phyloP scores from a whole-genome alignment of 2,329 filamentous ascomycete genomes.

The Fonsecaea multimorphosa region DNA sequence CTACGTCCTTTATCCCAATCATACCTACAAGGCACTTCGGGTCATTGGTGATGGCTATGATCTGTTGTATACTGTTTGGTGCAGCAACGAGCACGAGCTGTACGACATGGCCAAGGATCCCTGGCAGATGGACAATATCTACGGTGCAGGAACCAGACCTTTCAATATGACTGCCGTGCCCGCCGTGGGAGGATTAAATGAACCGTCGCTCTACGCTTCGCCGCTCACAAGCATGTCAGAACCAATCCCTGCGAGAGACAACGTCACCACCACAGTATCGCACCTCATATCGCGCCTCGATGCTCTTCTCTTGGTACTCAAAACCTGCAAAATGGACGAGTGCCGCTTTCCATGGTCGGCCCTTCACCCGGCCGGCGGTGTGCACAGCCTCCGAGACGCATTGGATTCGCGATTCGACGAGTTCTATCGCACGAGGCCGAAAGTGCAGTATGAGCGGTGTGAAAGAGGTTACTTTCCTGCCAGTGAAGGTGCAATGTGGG shows the following conservation, averaged over 20 bases:
- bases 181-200: neutral
- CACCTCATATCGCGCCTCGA: conserved; percentile 43
- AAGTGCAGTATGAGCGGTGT: conserved; percentile 23
- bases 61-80: conserved; percentile 52
- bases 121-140: conserved; percentile 47
- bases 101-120: conserved; percentile 49
- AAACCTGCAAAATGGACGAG: conserved; percentile 47
- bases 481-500: conserved; percentile 24
- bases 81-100: conserved; percentile 50
- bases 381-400: conserved; percentile 45
- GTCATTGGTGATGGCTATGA: conserved; percentile 46
- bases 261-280: conserved; percentile 36
- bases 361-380: conserved; percentile 44
- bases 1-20: conserved; percentile 31
- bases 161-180: neutral
- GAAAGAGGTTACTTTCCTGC: conserved; percentile 25
- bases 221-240: neutral
- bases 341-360: conserved; percentile 49
- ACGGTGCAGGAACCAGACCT: neutral
- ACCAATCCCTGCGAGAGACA: neutral
- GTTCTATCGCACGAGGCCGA: conserved; percentile 19
- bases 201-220: conserved; percentile 8
- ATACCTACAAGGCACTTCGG: conserved; percentile 50
- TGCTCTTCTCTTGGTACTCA: conserved; percentile 47
- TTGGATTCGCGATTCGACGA: conserved; percentile 34